Evolutionary conservation across 2,329 filamentous ascomycete species (phyloP), one percentile per base, ranked within the genome.

Genomic region (Ophidiomyces ophidiicola): DNA sequence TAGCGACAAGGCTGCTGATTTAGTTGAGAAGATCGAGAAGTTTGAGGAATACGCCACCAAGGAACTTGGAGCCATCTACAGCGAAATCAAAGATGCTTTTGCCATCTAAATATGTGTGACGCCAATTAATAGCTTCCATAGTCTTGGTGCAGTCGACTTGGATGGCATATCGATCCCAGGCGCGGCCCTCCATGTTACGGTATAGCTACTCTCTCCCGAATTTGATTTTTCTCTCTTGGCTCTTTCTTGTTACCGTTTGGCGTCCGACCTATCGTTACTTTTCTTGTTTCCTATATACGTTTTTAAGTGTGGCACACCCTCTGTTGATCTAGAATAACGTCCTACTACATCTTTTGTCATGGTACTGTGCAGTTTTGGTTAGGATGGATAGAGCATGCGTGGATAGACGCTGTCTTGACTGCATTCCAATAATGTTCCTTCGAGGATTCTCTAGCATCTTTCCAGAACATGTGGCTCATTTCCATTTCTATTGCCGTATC

Each of bases 21-120:
- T 71, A 43, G 58, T 65, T 32, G 58, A 67, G 45, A 63, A 67
- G 52, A 63, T 71, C 45, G 61, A 71, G 55, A 58, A 68, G 49
- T 44, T 60, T 34, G 61, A 71, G 55, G 57, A 68, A 49, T 46
- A 60, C 32, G 50, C 61, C 43, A 50, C 51, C 43, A 52, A 60
- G 44, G 56, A 61, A 46, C 56, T 80, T 2, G 74, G 58, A 31
- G 59, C 60, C 30, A 62, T 62, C 50, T 62, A 62, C 57, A 62
- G 59, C 48, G 55, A 62, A 47, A 57, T 62, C 46, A 59, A 59
- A 50, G 58, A 57, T 48, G 59, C 58, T 47, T 49, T 61, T 42
- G 47, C 53, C 42, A 51, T 51, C 69, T 40, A 73, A 40, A 30
- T 40, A 34, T 30, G 31, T 30, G n/a, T 30, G 31, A 29, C 24